Conservation (phyloP, 2,329 filamentous ascomycete genomes). For the Alternaria ethzedia region DNA sequence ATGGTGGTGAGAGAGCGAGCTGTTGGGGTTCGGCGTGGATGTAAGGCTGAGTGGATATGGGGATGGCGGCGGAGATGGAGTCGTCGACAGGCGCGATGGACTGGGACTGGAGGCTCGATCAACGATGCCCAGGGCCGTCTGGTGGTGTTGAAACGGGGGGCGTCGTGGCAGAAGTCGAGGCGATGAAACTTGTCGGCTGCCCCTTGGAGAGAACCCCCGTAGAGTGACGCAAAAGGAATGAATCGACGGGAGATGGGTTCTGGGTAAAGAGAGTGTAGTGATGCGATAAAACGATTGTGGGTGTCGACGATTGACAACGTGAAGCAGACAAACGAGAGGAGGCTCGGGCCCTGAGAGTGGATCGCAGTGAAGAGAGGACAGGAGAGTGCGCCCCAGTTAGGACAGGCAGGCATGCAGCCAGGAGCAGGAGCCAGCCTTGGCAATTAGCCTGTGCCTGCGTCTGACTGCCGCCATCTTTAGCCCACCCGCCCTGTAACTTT, state of each 20-base stretch:
- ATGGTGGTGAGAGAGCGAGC: conserved; percentile 7
- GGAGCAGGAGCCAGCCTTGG: conserved; percentile 15
- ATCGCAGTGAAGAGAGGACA: conserved; percentile 17
- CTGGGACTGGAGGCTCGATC: conserved; percentile 14
- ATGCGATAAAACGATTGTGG: conserved; percentile 34
- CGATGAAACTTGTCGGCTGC: conserved; percentile 25
- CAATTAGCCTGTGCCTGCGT: conserved; percentile 9
- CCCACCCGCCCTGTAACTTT: conserved; percentile 1
- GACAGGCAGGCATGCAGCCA: conserved; percentile 10
- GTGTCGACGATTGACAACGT: conserved; percentile 28
- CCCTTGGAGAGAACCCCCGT: conserved; percentile 47
- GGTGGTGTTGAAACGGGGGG: conserved; percentile 43
- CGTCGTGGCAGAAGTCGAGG: conserved; percentile 34
- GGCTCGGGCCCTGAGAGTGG: conserved; percentile 21
- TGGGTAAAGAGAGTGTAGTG: conserved; percentile 11
- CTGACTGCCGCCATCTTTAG: conserved; percentile 1
- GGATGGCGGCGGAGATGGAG: conserved; percentile 1
- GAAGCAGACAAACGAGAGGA: conserved; percentile 27
- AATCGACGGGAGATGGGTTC: conserved; percentile 11
- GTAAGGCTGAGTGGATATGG: conserved; percentile 6
- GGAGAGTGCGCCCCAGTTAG: conserved; percentile 15
- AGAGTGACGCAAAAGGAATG: conserved; percentile 39
- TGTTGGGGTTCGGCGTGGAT: background rate
- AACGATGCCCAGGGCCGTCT: conserved; percentile 13
- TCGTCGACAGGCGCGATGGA: background rate